Conservation (phyloP, 2,329 filamentous ascomycete genomes). For the Fusarium subtropicale region DNA sequence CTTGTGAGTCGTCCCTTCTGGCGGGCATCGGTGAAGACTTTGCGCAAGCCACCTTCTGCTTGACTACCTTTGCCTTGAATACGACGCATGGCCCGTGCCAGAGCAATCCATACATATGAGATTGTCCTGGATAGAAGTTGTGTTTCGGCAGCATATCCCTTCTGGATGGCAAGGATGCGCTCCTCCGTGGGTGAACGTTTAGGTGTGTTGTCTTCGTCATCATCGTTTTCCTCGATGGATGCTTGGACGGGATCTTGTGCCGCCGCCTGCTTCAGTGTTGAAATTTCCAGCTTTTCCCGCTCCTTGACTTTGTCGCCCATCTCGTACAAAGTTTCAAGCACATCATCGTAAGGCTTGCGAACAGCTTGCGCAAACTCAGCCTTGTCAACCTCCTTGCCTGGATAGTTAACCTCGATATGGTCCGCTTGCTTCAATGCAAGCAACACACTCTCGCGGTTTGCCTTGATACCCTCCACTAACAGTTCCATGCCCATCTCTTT, state of each 20-base stretch:
- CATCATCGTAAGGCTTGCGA: slow-evolving; percentile 83
- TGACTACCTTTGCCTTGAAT: slow-evolving; percentile 84
- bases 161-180: slow-evolving; percentile 70
- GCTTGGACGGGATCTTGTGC: slow-evolving; percentile 53
- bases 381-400: slow-evolving; percentile 81
- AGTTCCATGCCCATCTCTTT: slow-evolving; percentile 76
- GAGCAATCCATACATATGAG: slow-evolving; percentile 93
- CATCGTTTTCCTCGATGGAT: slow-evolving; percentile 61
- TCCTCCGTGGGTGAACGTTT: slow-evolving; percentile 72
- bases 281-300: slow-evolving; percentile 68
- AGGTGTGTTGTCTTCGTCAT: slow-evolving; percentile 57
- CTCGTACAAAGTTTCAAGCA: slow-evolving; percentile 89
- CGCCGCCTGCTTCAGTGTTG: slow-evolving; percentile 66
- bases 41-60: slow-evolving; percentile 80
- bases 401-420: slow-evolving; percentile 81
- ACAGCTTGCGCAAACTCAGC: slow-evolving; percentile 82
- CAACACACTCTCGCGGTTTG: slow-evolving; percentile 93
- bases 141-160: slow-evolving; percentile 78
- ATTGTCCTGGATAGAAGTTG: slow-evolving; percentile 84
- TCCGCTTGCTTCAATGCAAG: slow-evolving; percentile 91
- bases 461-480: slow-evolving; percentile 82
- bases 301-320: slow-evolving; percentile 80
- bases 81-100: slow-evolving; percentile 93
- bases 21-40: slow-evolving; percentile 89
- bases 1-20: slow-evolving; percentile 89